Conservation (phyloP, 371 early-diverging fungal genomes). For the Umbelopsis sp. region DNA sequence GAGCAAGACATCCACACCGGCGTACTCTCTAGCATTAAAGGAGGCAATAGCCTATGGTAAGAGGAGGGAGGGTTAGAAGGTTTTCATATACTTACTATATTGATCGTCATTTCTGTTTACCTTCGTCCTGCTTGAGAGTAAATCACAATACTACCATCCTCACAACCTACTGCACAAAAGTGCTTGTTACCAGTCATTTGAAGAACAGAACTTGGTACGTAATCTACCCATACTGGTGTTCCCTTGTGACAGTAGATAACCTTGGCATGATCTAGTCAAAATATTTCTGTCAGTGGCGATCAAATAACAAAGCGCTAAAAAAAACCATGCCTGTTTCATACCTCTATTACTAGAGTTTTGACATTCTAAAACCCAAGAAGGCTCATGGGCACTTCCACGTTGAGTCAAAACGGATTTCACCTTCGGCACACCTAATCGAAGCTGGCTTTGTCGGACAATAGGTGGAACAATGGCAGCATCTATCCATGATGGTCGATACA, state of each 20-base stretch:
- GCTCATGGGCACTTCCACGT: slow-evolving; percentile 26
- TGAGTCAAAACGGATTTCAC: slow-evolving; percentile 49
- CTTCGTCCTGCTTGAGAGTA: slow-evolving; percentile 74
- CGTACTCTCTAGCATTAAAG: slow-evolving; percentile 69
- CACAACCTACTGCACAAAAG: slow-evolving; percentile 67
- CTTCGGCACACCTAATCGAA: slow-evolving; percentile 58
- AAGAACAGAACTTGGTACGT: slow-evolving; percentile 60
- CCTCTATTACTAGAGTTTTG: slow-evolving; percentile 50
- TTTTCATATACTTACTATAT: no score
- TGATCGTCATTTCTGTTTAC: slow-evolving; percentile 30
- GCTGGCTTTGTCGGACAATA: slow-evolving; percentile 48
- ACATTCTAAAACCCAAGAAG: slow-evolving; percentile 50
- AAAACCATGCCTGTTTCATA: neutral
- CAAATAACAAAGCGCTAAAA: neutral
- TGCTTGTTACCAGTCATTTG: slow-evolving; percentile 60
- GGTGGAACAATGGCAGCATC: slow-evolving; percentile 51
- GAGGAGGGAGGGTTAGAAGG: neutral
- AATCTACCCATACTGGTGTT: slow-evolving; percentile 61
- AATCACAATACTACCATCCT: slow-evolving; percentile 71
- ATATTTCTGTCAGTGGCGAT: neutral
- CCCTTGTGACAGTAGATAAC: slow-evolving; percentile 52
- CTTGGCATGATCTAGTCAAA: slow-evolving; percentile 40
- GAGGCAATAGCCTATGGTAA: slow-evolving; percentile 62
- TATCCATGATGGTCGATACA: slow-evolving; percentile 37
- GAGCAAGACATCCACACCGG: slow-evolving; percentile 60